Evolutionary conservation across 2,329 filamentous ascomycete genomes (phyloP).

Genomic region (Colletotrichum musae): DNA sequence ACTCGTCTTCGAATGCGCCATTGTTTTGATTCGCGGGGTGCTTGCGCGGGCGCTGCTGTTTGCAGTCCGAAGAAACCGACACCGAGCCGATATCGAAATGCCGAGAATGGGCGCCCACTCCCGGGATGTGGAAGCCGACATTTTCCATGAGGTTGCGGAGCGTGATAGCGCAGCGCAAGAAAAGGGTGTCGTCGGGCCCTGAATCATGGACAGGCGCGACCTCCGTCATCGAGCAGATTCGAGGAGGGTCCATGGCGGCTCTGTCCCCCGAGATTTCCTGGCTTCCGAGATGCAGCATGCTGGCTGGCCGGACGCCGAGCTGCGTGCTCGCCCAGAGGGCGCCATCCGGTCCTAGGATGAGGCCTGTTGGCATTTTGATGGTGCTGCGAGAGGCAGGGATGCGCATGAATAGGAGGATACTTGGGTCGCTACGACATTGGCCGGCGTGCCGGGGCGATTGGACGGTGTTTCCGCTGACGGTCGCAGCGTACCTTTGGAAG

Average conservation of each 20-base stretch:
- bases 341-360: conserved; percentile 17
- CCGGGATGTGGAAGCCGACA: background rate
- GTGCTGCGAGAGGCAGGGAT: conserved; percentile 28
- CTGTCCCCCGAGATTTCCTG: conserved; percentile 23
- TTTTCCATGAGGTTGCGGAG: conserved; percentile 1
- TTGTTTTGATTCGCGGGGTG: conserved; percentile 26
- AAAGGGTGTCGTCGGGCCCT: background rate
- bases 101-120: background rate
- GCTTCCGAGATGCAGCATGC: conserved; percentile 38
- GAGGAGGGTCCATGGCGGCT: conserved; percentile 19
- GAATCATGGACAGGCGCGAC: conserved; percentile 32
- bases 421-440: conserved; percentile 11
- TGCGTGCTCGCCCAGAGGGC: conserved; percentile 25
- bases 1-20: conserved; percentile 26
- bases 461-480: conserved; percentile 4
- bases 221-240: conserved; percentile 33
- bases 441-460: conserved; percentile 21
- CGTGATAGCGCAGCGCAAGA: background rate
- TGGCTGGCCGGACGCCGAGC: conserved; percentile 10
- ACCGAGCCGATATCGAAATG: conserved; percentile 17
- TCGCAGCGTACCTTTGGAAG: background rate
- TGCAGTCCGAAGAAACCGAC: conserved; percentile 20
- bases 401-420: conserved; percentile 15
- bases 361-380: conserved; percentile 21
- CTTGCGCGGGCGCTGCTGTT: conserved; percentile 11